These are phyloP conservation scores for Arthrobotrys musiformis DNA, from an alignment of 2,329 filamentous ascomycete species.

Conservation along the genomic window DNA sequence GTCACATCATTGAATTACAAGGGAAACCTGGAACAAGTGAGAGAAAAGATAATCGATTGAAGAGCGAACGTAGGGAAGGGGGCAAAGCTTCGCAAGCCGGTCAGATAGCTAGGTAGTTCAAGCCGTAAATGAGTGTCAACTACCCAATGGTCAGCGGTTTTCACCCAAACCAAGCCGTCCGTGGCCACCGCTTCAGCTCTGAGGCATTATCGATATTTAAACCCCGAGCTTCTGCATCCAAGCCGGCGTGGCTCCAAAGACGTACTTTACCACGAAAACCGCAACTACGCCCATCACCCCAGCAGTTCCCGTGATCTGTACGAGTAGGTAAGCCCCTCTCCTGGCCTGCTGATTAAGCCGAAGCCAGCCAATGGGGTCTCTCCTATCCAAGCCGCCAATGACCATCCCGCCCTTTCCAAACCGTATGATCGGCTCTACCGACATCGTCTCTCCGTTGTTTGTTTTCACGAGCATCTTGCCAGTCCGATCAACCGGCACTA, in stretches of 20 bases:
- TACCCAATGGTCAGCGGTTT: not conserved
- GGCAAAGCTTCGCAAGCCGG: too few relatives aligned
- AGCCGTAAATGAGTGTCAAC: not conserved
- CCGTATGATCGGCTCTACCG: constrained; percentile 32
- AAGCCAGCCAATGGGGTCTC: constrained; percentile 53
- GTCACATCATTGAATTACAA: constrained; percentile 33
- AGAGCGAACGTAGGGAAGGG: not conserved
- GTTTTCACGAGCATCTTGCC: constrained; percentile 58
- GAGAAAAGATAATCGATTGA: not conserved
- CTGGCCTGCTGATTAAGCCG: constrained; percentile 28
- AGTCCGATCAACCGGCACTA: constrained; percentile 66
- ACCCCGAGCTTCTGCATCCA: constrained; percentile 47
- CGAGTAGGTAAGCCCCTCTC: constrained; percentile 36
- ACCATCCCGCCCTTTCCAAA: constrained; percentile 38
- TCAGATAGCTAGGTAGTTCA: not conserved
- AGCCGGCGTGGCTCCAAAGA: constrained; percentile 37
- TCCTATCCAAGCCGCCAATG: constrained; percentile 14
- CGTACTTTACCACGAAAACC: constrained; percentile 49
- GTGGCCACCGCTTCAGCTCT: not conserved
- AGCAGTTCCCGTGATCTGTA: constrained; percentile 46
- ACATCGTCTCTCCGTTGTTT: constrained; percentile 25
- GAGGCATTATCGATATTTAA: constrained; percentile 10
- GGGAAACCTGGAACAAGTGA: not conserved
- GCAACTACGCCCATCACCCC: constrained; percentile 42
- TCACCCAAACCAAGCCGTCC: too few relatives aligned